Percentiles rank a stretch among this genome's conserved stretches.
Conservation (phyloP, 306 rosid genomes). For the Medicago lupulina region DNA sequence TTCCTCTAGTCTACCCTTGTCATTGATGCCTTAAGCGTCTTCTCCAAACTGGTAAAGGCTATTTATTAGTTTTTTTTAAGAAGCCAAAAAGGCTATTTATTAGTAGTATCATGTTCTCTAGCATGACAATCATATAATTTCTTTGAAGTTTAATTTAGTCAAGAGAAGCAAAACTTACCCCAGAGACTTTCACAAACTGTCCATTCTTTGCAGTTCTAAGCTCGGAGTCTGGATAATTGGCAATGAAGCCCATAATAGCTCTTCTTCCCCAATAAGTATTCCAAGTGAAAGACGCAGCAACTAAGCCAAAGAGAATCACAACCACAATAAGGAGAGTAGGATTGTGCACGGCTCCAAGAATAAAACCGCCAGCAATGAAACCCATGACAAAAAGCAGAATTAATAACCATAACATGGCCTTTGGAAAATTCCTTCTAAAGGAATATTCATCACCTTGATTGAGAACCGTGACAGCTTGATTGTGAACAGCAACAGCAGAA, state of each 20-base stretch:
- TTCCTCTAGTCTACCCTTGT: not conserved
- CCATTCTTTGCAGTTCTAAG: constrained; percentile 98
- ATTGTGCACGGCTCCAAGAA: constrained; percentile 95
- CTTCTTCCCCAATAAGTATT: constrained; percentile 92
- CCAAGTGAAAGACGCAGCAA: constrained; percentile 85
- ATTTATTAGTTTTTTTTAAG: too few relatives aligned
- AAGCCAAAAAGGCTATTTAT: too few relatives aligned
- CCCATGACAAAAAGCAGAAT: constrained; percentile 95
- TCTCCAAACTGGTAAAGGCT: not conserved
- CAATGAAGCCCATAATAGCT: constrained; percentile 73
- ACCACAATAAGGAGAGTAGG: constrained; percentile 87
- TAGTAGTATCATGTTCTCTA: too few relatives aligned
- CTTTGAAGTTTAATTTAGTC: not conserved
- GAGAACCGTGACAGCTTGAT: constrained; percentile 85
- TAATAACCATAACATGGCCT: constrained; percentile 83
- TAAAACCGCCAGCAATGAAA: constrained; percentile 98
- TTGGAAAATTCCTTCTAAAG: constrained; percentile 86
- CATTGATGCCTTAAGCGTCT: not conserved
- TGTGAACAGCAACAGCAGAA: constrained; percentile 62
- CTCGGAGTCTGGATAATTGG: constrained; percentile 89
- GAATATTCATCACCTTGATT: constrained; percentile 80
- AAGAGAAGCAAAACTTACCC: constrained; percentile 70
- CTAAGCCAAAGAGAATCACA: constrained; percentile 78
- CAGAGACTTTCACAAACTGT: constrained; percentile 94
- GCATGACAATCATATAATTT: too few relatives aligned